A percentile compares a stretch with the other conserved stretches of the same genome.
These are phyloP conservation scores for Rhododendron molle DNA, from an alignment of 148 eudicot species.

Conservation along the genomic window DNA sequence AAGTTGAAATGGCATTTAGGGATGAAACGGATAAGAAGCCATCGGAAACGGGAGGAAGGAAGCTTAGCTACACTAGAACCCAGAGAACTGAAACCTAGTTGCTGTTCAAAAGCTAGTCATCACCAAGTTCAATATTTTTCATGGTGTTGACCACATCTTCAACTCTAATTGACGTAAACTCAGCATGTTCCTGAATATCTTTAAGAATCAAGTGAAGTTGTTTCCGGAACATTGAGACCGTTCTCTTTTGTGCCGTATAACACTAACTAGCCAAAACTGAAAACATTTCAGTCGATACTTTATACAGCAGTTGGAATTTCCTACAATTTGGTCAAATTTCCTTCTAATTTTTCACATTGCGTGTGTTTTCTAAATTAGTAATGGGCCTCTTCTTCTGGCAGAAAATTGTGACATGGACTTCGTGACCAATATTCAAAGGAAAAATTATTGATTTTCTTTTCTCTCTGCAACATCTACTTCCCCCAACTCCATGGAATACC, in stretches of 20 bases:
- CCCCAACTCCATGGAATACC: no score
- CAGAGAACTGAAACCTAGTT: not conserved
- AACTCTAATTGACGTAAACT: conserved; percentile 8
- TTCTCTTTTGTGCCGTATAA: not conserved
- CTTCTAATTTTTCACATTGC: not conserved
- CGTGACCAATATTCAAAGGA: no score
- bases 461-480: no score
- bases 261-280: no score
- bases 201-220: no score
- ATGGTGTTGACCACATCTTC: conserved; percentile 9
- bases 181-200: conserved; percentile 4
- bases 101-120: not conserved
- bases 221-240: no score
- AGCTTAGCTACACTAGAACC: not conserved
- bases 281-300: not conserved
- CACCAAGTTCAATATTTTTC: conserved; percentile 7
- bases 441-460: no score
- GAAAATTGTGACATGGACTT: no score
- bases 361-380: no score
- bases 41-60: not conserved
- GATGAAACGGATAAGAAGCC: not conserved
- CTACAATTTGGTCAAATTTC: not conserved
- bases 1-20: not conserved
- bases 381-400: no score
- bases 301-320: not conserved